Base-by-base conservation (phyloP, 192 early-diverging fungal genomes). In the Coemansia sp. region DNA sequence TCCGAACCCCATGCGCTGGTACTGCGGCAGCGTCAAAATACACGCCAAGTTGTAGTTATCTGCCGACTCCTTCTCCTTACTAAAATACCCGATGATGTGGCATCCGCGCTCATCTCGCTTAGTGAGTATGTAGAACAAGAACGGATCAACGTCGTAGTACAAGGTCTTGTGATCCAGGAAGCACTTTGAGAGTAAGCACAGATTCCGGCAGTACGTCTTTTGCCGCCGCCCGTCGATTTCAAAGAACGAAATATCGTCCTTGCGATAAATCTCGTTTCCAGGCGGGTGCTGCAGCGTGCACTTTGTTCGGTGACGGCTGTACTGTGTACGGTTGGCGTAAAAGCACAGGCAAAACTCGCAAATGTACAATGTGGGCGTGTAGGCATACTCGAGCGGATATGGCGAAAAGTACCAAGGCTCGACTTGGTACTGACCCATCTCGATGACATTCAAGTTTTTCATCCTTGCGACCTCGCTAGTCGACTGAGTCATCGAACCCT, bases 331-430 rank as follows among this genome's bases (percentile, higher is more conserved):
- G 7, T 91, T 90, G 15, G 88, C 90, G 67, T 91, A 93, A 51
- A 90, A 93, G 57, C 90, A 91, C 22, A 99, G 78, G 72, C 98
- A 99, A 69, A 98, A 98, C 73, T 98, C 95, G 79, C 98, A 99
- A 41, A 99, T 91, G 70, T 96, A 97, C 5, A 99, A 79, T 6
- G 79, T 82, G n/a, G 89, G 89, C 7, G 86, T 85, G 43, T 94
- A 86, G 8, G 91, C 89, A 73, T 90, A 96, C 68, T 98, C 96
- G 40, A 87, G 84, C 5, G 98, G 97, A 63, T 98, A 99, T 0
- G 98, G 96, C 38, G 96, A 97, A 87, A 98, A 98, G 80, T 99
- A 99, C 98, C 98, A 99, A 0, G 96, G 89, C 77, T 97, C 95
- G 33, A 98, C 92, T 73, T 94, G 90, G 76, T 91, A 89, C 77